A percentile compares a stretch with the other conserved stretches of the same genome.
phyloP scores from a whole-genome alignment of 2,329 filamentous ascomycete genomes.

The Verticillium klebahnii region DNA sequence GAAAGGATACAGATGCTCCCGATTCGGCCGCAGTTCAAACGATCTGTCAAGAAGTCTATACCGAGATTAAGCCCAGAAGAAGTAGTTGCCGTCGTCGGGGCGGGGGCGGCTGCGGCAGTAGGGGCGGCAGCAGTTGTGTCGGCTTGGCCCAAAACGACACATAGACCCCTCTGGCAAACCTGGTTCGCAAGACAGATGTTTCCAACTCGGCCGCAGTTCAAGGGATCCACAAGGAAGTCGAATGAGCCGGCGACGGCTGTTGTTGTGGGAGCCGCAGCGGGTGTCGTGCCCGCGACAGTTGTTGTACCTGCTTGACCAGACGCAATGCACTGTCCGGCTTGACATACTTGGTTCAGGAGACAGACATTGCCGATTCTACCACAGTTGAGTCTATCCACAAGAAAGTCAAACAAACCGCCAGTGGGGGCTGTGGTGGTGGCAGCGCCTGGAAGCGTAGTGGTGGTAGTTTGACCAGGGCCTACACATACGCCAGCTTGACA shows the following conservation, averaged over 20 bases:
- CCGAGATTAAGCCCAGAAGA: neutral
- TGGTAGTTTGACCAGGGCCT: neutral
- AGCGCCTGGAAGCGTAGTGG: neutral
- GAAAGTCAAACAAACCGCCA: neutral
- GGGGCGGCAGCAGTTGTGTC: neutral
- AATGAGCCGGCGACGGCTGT: neutral
- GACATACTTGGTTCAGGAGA: neutral
- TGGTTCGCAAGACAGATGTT: neutral
- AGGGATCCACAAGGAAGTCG: neutral
- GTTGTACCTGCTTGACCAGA: neutral
- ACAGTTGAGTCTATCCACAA: neutral
- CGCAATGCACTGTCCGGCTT: neutral
- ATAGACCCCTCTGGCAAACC: neutral
- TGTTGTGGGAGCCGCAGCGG: neutral
- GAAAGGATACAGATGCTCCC: neutral
- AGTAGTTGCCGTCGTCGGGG: neutral
- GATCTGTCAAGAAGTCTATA: neutral
- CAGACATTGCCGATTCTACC: neutral
- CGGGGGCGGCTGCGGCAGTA: neutral
- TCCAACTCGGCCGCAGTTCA: neutral
- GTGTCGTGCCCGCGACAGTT: neutral
- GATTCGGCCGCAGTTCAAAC: neutral
- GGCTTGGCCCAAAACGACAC: neutral
- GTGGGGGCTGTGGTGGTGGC: neutral
- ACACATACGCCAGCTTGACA: constrained; percentile 1